phyloP scores from a whole-genome alignment of 2,329 filamentous ascomycete species.

The Chrysoporthe puriensis region DNA sequence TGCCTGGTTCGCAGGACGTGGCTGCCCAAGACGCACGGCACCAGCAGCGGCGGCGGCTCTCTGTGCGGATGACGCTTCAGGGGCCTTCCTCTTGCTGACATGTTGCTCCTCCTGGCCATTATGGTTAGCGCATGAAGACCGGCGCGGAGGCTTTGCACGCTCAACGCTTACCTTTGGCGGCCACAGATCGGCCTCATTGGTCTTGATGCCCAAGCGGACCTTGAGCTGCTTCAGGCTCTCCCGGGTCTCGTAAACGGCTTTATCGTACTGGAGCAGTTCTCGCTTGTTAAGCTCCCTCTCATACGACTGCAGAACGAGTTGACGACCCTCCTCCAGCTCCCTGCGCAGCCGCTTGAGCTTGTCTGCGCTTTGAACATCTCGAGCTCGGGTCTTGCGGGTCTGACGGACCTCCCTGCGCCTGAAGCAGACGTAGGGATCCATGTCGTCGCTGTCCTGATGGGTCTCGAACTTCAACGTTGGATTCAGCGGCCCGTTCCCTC shows the following conservation, averaged over 20 bases:
- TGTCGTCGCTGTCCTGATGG: conserved; percentile 90
- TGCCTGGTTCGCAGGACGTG: conserved; percentile 56
- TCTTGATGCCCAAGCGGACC: conserved; percentile 84
- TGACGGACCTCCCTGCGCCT: conserved; percentile 91
- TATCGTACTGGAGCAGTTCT: conserved; percentile 75
- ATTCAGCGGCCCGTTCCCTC: conserved; percentile 73
- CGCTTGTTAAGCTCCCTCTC: conserved; percentile 80
- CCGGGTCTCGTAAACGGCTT: conserved; percentile 81
- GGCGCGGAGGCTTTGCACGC: neutral
- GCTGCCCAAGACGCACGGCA: conserved; percentile 42
- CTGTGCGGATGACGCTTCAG: conserved; percentile 60
- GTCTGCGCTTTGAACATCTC: conserved; percentile 92
- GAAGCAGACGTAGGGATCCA: conserved; percentile 98
- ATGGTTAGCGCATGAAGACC: conserved; percentile 2
- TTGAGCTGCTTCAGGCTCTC: conserved; percentile 85
- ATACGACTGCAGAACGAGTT: conserved; percentile 76
- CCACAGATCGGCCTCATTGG: conserved; percentile 90
- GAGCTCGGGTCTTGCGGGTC: conserved; percentile 89
- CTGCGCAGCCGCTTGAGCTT: conserved; percentile 89
- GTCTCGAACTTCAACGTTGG: conserved; percentile 90
- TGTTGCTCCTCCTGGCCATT: conserved; percentile 23
- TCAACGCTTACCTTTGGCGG: conserved; percentile 78
- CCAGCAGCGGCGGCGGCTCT: conserved; percentile 44
- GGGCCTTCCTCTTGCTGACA: conserved; percentile 26
- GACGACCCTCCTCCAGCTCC: conserved; percentile 87